Conservation (phyloP, 148 eudicot genomes). For the Amaranthus hypochondriacus region DNA sequence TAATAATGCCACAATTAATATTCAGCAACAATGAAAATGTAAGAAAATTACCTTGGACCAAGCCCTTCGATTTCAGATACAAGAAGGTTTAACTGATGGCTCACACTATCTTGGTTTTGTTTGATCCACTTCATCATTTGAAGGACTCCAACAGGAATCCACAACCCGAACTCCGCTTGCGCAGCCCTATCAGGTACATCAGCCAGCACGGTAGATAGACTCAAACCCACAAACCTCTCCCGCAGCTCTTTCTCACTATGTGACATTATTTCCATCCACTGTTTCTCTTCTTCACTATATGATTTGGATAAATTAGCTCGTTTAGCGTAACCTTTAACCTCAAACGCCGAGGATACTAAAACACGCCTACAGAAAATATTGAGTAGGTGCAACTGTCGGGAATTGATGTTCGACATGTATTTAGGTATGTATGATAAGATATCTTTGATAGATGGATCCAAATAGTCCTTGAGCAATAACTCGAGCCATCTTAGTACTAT, state of each 20-base stretch:
- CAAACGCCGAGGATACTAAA: slow-evolving; percentile 33
- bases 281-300: slow-evolving; percentile 30
- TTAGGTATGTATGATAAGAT: slow-evolving; percentile 30
- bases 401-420: slow-evolving; percentile 41
- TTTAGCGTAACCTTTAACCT: slow-evolving; percentile 24
- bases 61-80: slow-evolving; percentile 42
- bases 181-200: slow-evolving; percentile 18
- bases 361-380: slow-evolving; percentile 63
- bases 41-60: slow-evolving; percentile 43
- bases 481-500: slow-evolving; percentile 52
- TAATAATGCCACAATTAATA: neutral
- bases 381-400: slow-evolving; percentile 67
- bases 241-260: slow-evolving; percentile 64
- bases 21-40: neutral
- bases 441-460: slow-evolving; percentile 25
- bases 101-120: slow-evolving; percentile 31
- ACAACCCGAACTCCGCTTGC: slow-evolving; percentile 22
- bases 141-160: slow-evolving; percentile 51
- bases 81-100: slow-evolving; percentile 39
- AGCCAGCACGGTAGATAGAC: slow-evolving; percentile 37
- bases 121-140: slow-evolving; percentile 74
- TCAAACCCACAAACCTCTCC: slow-evolving; percentile 65
- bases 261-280: slow-evolving; percentile 55
- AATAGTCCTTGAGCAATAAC: slow-evolving; percentile 26
- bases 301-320: slow-evolving; percentile 27